phyloP scores from a whole-genome alignment of 495 filamentous ascomycete genomes.

The Lasiosphaeria miniovina region DNA sequence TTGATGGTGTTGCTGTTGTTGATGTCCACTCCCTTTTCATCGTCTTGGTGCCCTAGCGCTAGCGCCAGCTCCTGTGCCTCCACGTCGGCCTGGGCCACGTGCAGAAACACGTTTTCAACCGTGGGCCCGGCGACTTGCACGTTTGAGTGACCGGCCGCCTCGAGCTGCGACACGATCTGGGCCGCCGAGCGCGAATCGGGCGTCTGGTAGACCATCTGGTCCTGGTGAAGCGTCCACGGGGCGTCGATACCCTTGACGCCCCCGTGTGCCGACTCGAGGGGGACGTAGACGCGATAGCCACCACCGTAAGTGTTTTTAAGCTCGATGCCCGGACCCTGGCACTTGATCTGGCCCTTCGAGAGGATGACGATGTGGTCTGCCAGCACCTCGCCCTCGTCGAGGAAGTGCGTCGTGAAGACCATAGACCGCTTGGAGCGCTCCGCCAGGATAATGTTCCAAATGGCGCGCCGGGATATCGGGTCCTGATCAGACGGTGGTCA shows the following conservation, averaged over 20 bases:
- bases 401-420: conserved; percentile 79
- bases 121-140: conserved; percentile 75
- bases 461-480: conserved; percentile 70
- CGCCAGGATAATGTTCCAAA: conserved; percentile 80
- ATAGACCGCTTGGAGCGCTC: conserved; percentile 70
- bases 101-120: conserved; percentile 80
- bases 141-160: conserved; percentile 55
- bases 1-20: conserved; percentile 2
- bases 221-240: conserved; percentile 53
- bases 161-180: conserved; percentile 58
- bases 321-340: conserved; percentile 66
- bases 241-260: conserved; percentile 47
- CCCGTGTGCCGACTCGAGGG: conserved; percentile 41
- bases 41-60: neutral
- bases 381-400: conserved; percentile 71
- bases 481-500: conserved; percentile 38
- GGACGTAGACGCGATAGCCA: conserved; percentile 69
- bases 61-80: neutral
- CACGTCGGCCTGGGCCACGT: conserved; percentile 63
- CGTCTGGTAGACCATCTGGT: conserved; percentile 65
- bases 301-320: conserved; percentile 64
- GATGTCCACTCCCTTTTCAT: neutral
- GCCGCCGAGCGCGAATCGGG: conserved; percentile 58
- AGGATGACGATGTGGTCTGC: conserved; percentile 73
- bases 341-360: conserved; percentile 65